These are phyloP conservation scores for Choiromyces venosus DNA, from an alignment of 495 filamentous ascomycete species.

Conservation along the genomic window DNA sequence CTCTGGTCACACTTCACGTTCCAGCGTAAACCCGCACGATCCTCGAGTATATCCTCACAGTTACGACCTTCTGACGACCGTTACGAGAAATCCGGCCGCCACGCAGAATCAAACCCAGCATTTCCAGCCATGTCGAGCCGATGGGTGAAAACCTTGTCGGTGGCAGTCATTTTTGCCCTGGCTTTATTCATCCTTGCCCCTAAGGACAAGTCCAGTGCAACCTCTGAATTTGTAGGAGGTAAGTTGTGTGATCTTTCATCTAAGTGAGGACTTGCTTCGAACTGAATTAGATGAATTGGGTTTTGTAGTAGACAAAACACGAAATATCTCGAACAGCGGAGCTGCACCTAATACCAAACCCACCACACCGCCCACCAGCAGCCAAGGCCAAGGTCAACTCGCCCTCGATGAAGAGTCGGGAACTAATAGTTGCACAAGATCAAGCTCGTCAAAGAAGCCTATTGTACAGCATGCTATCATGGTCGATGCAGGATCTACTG, in stretches of 20 bases:
- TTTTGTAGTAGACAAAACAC: background rate
- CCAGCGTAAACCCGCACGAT: constrained; percentile 36
- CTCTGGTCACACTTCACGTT: constrained; percentile 41
- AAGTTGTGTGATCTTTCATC: constrained; percentile 38
- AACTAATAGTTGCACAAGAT: constrained; percentile 71
- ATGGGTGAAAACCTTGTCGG: constrained; percentile 60
- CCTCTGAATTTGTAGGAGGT: constrained; percentile 32
- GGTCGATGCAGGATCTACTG: constrained; percentile 97
- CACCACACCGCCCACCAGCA: constrained; percentile 9
- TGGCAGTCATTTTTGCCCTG: constrained; percentile 58
- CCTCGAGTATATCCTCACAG: constrained; percentile 40
- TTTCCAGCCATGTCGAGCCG: constrained; percentile 48
- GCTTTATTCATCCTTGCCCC: constrained; percentile 59
- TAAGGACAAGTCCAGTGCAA: constrained; percentile 43
- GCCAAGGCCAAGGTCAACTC: constrained; percentile 45
- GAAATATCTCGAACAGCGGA: background rate
- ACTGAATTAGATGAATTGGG: constrained; percentile 4
- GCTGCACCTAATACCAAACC: background rate
- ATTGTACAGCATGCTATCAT: constrained; percentile 95
- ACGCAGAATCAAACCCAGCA: constrained; percentile 30
- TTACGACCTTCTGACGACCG: constrained; percentile 42
- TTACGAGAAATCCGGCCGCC: constrained; percentile 49
- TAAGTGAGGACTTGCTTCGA: constrained; percentile 25
- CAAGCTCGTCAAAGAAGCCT: constrained; percentile 77
- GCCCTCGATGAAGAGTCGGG: constrained; percentile 57